phyloP scores from a whole-genome alignment of 805 yeast species.

The Kodamaea leandrae region DNA sequence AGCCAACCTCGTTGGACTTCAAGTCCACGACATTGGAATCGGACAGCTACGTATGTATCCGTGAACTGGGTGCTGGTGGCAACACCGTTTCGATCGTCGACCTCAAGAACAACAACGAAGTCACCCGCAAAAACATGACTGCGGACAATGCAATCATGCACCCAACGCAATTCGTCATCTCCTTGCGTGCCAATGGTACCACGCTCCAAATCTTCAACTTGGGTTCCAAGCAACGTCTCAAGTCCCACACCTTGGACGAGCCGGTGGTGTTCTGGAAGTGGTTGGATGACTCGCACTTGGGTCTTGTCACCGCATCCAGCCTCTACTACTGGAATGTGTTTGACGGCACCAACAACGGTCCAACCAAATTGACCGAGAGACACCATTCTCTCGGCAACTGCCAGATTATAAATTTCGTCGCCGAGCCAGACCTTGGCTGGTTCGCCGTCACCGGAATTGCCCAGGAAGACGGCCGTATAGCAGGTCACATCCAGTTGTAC shows the following conservation, averaged over 20 bases:
- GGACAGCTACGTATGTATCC: conserved; percentile 81
- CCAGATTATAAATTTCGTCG: conserved; percentile 87
- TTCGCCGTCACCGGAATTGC: conserved; percentile 93
- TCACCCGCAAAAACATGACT: conserved; percentile 88
- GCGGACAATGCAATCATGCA: conserved; percentile 98
- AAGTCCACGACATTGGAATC: conserved; percentile 93
- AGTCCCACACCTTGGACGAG: conserved; percentile 79
- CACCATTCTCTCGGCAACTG: conserved; percentile 74
- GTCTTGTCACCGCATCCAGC: conserved; percentile 76
- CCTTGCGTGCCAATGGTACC: conserved; percentile 94
- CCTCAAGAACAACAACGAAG: conserved; percentile 70
- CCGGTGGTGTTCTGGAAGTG: conserved; percentile 96
- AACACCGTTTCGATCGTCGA: conserved; percentile 95
- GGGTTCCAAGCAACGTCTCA: conserved; percentile 81
- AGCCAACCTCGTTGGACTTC: conserved; percentile 81
- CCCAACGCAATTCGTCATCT: conserved; percentile 83
- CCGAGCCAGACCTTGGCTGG: conserved; percentile 83
- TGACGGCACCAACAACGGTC: conserved; percentile 78
- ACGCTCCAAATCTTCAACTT: conserved; percentile 93
- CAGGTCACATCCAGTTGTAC: conserved; percentile 92
- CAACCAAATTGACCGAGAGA: conserved; percentile 75
- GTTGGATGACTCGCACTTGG: conserved; percentile 71
- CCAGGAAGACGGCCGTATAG: conserved; percentile 90
- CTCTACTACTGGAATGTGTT: conserved; percentile 81
- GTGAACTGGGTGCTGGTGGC: conserved; percentile 61